Base-by-base conservation (phyloP, 768 basidiomycete species). In the Fomitopsis serialis region DNA sequence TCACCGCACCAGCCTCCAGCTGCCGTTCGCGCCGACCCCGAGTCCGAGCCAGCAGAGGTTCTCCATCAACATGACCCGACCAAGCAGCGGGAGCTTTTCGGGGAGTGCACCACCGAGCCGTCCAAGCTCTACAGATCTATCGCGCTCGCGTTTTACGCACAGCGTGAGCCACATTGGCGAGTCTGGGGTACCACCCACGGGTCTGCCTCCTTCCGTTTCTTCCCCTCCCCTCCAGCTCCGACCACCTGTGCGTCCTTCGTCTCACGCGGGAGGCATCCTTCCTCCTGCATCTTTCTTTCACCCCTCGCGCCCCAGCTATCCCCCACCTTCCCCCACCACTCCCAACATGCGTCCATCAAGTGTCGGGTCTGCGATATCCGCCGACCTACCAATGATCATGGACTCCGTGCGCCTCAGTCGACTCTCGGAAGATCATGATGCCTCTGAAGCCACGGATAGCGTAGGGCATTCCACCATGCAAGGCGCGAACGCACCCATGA, bases 211-310 rank as follows among this genome's bases (percentile, higher is more conserved):
- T 15, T 59, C 64, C 27, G 48, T 60, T 27, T 55, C 62, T 17
- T 25, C 61, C 29, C 64, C 62, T 3, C 25, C 58, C 15, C 50
- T 61, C 35, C 59, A 60, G 46, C 62, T 62, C 4, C 57, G 62
- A 13, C 52, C 60, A 12, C 46, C 55, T 32, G 47, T 50, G 34
- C 54, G 48, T 36, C 54, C 54, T 34, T 27, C 78, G 1, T 84
- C 85, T 0, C 85, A 89, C 66, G 83, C 84, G 12, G 80, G 81
- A 42, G 89, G 87, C 29, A 86, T 91, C 19, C 81, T 84, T 52
- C 88, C 91, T 15, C 83, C 88, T 10, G 80, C 87, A 4, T 84
- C 86, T 7, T 91, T 92, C 72, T 91, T 91, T 63, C 80, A 76
- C 21, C 87, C 88, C 3, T 78, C 82, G 4, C 76, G 82, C 47